These are phyloP conservation scores for Schizophyllum commune DNA, from an alignment of 1,284 basidiomycete species.

Conservation along the genomic window DNA sequence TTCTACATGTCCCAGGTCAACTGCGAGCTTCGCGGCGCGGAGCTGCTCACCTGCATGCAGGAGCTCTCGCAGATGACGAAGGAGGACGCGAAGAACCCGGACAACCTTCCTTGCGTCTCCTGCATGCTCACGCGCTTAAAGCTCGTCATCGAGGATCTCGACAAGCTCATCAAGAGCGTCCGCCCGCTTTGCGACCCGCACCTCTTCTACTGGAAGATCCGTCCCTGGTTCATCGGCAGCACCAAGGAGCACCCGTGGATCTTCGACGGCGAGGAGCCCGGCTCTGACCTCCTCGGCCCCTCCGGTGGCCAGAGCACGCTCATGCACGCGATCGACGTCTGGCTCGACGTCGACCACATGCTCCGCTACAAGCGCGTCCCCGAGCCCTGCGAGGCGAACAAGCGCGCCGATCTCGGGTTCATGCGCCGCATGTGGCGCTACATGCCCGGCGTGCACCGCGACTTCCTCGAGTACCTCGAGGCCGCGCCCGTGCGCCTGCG, in stretches of 20 bases:
- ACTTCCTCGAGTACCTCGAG: conserved; percentile 52
- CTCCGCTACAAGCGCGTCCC: conserved; percentile 67
- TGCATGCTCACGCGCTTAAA: conserved; percentile 69
- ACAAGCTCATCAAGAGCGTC: conserved; percentile 61
- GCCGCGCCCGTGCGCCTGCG: conserved; percentile 42
- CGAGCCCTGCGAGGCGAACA: conserved; percentile 56
- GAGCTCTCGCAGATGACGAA: conserved; percentile 66
- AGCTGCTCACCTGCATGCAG: conserved; percentile 84
- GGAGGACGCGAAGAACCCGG: background rate
- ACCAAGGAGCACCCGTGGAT: conserved; percentile 71
- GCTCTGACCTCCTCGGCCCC: conserved; percentile 71
- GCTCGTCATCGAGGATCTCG: conserved; percentile 67
- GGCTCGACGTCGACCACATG: conserved; percentile 78
- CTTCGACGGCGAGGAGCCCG: conserved; percentile 67
- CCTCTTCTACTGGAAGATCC: conserved; percentile 84
- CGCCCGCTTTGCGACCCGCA: conserved; percentile 77
- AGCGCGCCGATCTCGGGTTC: conserved; percentile 61
- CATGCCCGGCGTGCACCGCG: conserved; percentile 73
- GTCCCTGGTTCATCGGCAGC: conserved; percentile 92
- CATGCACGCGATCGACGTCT: conserved; percentile 79
- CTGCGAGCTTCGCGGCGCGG: conserved; percentile 82
- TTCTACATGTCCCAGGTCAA: conserved; percentile 86
- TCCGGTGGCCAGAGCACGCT: conserved; percentile 92
- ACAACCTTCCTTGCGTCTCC: conserved; percentile 32
- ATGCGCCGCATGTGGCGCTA: conserved; percentile 79